Evolutionary conservation across 495 filamentous ascomycete genomes (phyloP).

Genomic region (Aspergillus ellipticus): DNA sequence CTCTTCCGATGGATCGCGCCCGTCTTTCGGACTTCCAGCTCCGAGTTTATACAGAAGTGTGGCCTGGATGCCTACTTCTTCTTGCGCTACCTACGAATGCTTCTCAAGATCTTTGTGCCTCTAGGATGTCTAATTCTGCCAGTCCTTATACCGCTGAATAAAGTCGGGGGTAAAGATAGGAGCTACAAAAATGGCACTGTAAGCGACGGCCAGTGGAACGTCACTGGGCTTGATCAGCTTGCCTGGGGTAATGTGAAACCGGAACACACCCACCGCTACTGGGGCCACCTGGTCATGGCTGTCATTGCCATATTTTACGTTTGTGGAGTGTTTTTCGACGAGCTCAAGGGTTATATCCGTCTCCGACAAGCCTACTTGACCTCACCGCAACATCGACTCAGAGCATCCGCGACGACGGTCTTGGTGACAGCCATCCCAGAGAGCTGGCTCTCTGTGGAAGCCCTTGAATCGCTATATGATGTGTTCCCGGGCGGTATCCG

Average conservation of each 20-base stretch:
- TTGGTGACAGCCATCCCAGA: conserved; percentile 84
- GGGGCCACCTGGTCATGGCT: conserved; percentile 84
- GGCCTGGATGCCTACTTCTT: conserved; percentile 98
- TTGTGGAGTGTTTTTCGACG: conserved; percentile 82
- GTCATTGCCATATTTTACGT: conserved; percentile 77
- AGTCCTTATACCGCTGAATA: conserved; percentile 82
- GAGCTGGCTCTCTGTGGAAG: conserved; percentile 81
- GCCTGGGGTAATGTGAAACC: conserved; percentile 90
- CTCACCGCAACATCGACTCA: conserved; percentile 89
- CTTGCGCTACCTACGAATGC: conserved; percentile 87
- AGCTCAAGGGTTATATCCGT: conserved; percentile 87
- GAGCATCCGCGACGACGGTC: conserved; percentile 95
- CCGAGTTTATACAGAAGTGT: conserved; percentile 92
- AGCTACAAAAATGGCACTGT: conserved; percentile 42
- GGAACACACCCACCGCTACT: conserved; percentile 68
- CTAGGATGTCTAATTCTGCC: conserved; percentile 77
- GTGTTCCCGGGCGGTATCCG: conserved; percentile 94
- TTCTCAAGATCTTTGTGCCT: conserved; percentile 87
- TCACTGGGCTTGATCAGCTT: conserved; percentile 71
- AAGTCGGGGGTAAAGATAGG: conserved; percentile 62
- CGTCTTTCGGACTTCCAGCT: conserved; percentile 72
- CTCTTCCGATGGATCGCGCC: conserved; percentile 65
- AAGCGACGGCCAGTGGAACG: conserved; percentile 35
- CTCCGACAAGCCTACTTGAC: conserved; percentile 92
- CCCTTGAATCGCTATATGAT: conserved; percentile 82